A percentile compares a stretch with the other conserved stretches of the same genome.
phyloP scores from a whole-genome alignment of 2,329 filamentous ascomycete genomes.

The Cordyceps sp. region DNA sequence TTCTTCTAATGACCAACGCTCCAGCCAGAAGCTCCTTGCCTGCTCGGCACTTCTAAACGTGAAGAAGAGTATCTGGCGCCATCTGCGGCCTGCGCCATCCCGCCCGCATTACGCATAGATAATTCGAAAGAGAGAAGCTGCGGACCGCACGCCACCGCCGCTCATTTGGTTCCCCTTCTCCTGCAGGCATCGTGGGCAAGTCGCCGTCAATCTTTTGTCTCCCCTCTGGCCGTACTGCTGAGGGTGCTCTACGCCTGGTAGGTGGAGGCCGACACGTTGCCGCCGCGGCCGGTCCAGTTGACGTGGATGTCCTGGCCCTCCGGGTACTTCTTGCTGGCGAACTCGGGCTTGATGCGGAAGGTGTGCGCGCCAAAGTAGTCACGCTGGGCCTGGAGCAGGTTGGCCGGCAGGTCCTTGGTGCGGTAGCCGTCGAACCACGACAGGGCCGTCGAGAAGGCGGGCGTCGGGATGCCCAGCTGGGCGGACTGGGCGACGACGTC shows the following conservation, averaged over 20 bases:
- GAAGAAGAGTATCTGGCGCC: too few species aligned
- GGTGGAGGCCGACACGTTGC: conserved; percentile 91
- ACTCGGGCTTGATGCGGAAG: conserved; percentile 74
- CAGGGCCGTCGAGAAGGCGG: conserved; percentile 90
- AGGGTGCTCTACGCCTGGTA: conserved; percentile 91
- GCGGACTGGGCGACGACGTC: conserved; percentile 83
- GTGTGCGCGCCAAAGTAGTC: conserved; percentile 98
- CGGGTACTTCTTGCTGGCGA: conserved; percentile 62
- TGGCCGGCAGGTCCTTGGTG: conserved; percentile 91
- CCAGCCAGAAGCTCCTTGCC: too few species aligned
- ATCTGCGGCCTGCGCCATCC: too few species aligned
- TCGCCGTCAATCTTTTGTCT: too few species aligned
- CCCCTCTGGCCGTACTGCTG: too few species aligned
- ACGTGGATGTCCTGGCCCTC: conserved; percentile 85
- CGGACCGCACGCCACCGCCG: too few species aligned
- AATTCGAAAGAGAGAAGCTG: too few species aligned
- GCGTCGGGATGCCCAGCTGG: conserved; percentile 86
- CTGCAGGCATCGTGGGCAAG: too few species aligned
- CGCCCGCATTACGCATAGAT: too few species aligned
- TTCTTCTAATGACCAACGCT: too few species aligned
- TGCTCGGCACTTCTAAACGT: too few species aligned
- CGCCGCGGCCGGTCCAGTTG: conserved; percentile 98
- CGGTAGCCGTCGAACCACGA: conserved; percentile 99
- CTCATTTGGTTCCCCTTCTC: too few species aligned
- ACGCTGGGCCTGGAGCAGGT: conserved; percentile 95